Base-by-base conservation (phyloP, 140 eudicot species). In the Erigeron philadelphicus region DNA sequence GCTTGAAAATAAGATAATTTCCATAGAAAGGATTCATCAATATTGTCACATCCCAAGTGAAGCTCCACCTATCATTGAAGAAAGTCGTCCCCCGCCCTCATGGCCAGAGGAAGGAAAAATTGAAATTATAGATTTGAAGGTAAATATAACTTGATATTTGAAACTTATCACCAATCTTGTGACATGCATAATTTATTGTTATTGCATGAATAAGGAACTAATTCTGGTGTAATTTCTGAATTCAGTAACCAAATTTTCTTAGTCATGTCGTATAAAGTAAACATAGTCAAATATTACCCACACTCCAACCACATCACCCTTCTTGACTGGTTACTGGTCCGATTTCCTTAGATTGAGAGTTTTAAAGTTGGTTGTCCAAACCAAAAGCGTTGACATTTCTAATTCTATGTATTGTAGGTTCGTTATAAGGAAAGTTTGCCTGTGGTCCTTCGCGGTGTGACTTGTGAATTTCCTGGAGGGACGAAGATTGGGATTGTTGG, bases 1-100 rank as follows among this genome's bases (percentile, higher is more conserved):
- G 84, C 90, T 89, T 67, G 99, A 93, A 85, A 93, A 93, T 80
- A 93, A 89, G 64, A 93, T 93, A 61, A 87, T 93, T 66, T 93
- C 98, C 9, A 82, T 93, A 49, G 99, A 93, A 68, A 80, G 99
- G 73, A 93, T 93, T 71, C 84, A 87, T 76, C 99, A 93, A 64
- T 93, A 86, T 70, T 79, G 90, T 21, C 81, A 89, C 57, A 83
- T 93, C 72, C 94, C 94, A 11, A 81, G 94, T 80, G 99, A 93
- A 87, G 90, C 99, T 61, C 95, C 99, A 11, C 72, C 83, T 0
- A 57, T 87, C 66, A 82, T 89, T 58, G 95, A 93, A 61, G 74
- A 80, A 42, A 52, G 47, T 25, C 86, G 87, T 0, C 99, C 97
- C 66, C 86, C 87, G 5, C 56, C 81, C 48, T 63, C 86, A 11